A percentile compares a stretch with the other conserved stretches of the same genome.
Conservation (phyloP, 2,329 filamentous ascomycete species). For the Penicillium sp. region DNA sequence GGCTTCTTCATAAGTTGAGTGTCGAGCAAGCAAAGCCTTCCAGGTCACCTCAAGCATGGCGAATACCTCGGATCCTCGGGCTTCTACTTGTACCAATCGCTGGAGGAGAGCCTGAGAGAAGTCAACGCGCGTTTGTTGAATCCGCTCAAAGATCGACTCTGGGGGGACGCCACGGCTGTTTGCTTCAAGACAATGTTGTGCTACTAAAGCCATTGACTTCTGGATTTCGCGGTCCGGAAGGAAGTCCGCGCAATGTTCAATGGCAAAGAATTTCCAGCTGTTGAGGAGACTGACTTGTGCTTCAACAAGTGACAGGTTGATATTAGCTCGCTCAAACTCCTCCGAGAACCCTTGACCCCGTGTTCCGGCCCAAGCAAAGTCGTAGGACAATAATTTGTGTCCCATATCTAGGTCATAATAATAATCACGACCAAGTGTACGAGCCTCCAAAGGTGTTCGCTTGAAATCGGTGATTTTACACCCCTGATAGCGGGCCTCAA, state of each 20-base stretch:
- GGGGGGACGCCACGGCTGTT: constrained; percentile 73
- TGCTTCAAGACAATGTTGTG: constrained; percentile 73
- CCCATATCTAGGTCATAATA: constrained; percentile 82
- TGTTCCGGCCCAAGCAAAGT: constrained; percentile 71
- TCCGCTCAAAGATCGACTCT: constrained; percentile 76
- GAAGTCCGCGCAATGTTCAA: constrained; percentile 74
- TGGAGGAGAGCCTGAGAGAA: constrained; percentile 82
- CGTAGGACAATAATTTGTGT: constrained; percentile 71
- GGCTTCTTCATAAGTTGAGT: constrained; percentile 60
- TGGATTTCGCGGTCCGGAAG: constrained; percentile 58
- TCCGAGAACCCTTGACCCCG: constrained; percentile 71
- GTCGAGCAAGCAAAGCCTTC: constrained; percentile 58
- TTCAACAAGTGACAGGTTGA: constrained; percentile 88
- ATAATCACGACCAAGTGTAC: constrained; percentile 71
- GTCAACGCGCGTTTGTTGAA: constrained; percentile 75
- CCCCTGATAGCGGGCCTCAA: constrained; percentile 72
- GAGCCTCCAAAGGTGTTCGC: constrained; percentile 65
- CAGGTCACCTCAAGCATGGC: constrained; percentile 59
- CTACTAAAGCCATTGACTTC: constrained; percentile 71
- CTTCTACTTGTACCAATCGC: constrained; percentile 64
- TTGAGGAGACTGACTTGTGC: constrained; percentile 84
- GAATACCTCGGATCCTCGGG: constrained; percentile 53
- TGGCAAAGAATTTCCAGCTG: constrained; percentile 83
- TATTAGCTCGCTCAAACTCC: constrained; percentile 84
- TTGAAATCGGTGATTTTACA: constrained; percentile 78